These are phyloP conservation scores for Acacia crassicarpa DNA, from an alignment of 306 rosid genomes.

Conservation along the genomic window DNA sequence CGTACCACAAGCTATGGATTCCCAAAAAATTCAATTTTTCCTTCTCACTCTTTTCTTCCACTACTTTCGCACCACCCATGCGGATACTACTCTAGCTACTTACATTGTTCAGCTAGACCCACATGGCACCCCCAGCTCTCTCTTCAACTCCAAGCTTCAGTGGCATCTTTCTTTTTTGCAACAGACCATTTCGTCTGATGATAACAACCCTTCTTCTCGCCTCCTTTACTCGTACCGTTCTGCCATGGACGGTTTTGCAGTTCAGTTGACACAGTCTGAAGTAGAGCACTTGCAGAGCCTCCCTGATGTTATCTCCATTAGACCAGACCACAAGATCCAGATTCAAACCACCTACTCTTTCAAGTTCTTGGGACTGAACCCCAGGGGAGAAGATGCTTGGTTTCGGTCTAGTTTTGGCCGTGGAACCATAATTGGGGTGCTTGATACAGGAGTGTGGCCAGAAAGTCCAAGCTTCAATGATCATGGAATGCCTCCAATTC, in stretches of 20 bases:
- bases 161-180: slow-evolving; percentile 66
- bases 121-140: slow-evolving; percentile 38
- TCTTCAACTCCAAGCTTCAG: slow-evolving; percentile 46
- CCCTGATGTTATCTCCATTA: slow-evolving; percentile 58
- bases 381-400: slow-evolving; percentile 43
- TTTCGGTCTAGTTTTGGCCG: slow-evolving; percentile 48
- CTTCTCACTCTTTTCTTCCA: slow-evolving; percentile 35
- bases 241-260: slow-evolving; percentile 68
- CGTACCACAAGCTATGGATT: slow-evolving; percentile 32
- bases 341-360: slow-evolving; percentile 67
- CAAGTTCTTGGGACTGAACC: slow-evolving; percentile 61
- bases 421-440: slow-evolving; percentile 64
- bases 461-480: slow-evolving; percentile 71
- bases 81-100: slow-evolving; percentile 52
- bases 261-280: slow-evolving; percentile 54
- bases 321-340: slow-evolving; percentile 48
- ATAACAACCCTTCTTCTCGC: slow-evolving; percentile 49
- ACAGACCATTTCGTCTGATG: slow-evolving; percentile 33
- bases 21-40: slow-evolving; percentile 24
- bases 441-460: slow-evolving; percentile 77
- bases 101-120: slow-evolving; percentile 58
- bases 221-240: slow-evolving; percentile 60
- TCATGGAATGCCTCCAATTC: slow-evolving; percentile 55
- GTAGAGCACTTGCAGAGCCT: slow-evolving; percentile 39
- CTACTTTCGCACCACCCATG: slow-evolving; percentile 36